Conservation (phyloP, 805 yeast species). For the Diddensiella santjacobensis region DNA sequence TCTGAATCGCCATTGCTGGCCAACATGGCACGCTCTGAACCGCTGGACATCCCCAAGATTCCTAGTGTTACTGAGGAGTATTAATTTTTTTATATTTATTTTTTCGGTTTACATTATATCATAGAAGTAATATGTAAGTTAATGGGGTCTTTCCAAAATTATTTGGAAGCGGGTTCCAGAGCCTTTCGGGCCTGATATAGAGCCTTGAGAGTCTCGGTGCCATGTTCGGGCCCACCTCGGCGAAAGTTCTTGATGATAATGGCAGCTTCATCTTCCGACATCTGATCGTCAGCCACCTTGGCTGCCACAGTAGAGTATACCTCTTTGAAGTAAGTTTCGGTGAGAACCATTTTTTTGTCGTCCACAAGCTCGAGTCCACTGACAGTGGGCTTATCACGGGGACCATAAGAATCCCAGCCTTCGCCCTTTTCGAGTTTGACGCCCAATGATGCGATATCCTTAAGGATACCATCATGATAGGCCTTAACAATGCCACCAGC, state of each 20-base stretch:
- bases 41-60: too few relatives aligned
- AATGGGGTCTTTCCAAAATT: too few relatives aligned
- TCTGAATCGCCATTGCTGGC: too few relatives aligned
- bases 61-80: too few relatives aligned
- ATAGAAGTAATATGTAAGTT: too few relatives aligned
- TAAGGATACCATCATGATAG: slow-evolving; percentile 66
- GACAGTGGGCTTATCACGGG: slow-evolving; percentile 8
- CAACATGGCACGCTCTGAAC: too few relatives aligned
- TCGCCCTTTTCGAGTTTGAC: slow-evolving; percentile 68
- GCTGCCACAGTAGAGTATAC: slow-evolving; percentile 6
- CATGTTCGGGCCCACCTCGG: slow-evolving; percentile 27
- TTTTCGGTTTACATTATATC: too few relatives aligned
- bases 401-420: slow-evolving; percentile 50
- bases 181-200: slow-evolving; percentile 22
- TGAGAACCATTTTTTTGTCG: slow-evolving; percentile 10
- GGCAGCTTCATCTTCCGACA: slow-evolving; percentile 6
- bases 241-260: slow-evolving; percentile 25
- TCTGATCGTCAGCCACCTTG: slow-evolving; percentile 4
- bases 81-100: too few relatives aligned
- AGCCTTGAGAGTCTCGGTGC: slow-evolving; percentile 23
- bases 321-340: slow-evolving; percentile 14
- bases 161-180: slow-evolving; percentile 14
- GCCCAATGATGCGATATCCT: slow-evolving; percentile 54
- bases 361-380: not conserved
- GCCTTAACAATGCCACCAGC: slow-evolving; percentile 72